Percentiles rank a stretch among this genome's conserved stretches.
These are phyloP conservation scores for Thuja plicata DNA, from an alignment of 83 land plant genomes.

Conservation along the genomic window DNA sequence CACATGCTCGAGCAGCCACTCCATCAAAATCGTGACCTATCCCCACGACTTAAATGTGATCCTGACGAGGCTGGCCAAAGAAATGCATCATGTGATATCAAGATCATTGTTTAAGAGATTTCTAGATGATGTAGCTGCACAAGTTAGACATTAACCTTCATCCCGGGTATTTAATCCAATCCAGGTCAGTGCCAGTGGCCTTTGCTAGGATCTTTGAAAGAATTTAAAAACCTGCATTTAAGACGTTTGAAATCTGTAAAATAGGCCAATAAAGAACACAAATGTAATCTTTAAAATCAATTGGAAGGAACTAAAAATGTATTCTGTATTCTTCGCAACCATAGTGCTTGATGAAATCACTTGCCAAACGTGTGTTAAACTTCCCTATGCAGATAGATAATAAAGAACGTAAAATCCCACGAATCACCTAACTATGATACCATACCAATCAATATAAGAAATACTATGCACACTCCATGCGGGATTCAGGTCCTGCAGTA, in stretches of 20 bases:
- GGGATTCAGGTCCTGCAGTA: slow-evolving; percentile 31
- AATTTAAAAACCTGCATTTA: slow-evolving; percentile 39
- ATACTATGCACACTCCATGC: slow-evolving; percentile 14
- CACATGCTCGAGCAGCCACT: slow-evolving; percentile 59
- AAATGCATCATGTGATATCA: neutral
- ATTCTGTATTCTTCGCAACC: neutral
- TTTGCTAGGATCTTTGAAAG: slow-evolving; percentile 47
- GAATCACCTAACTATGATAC: neutral
- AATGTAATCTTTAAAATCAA: neutral
- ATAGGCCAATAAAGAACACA: neutral
- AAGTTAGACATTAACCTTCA: neutral
- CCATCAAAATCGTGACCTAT: slow-evolving; percentile 46
- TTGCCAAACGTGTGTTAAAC: neutral
- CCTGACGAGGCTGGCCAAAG: slow-evolving; percentile 58
- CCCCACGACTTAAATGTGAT: slow-evolving; percentile 54
- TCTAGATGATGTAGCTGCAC: neutral
- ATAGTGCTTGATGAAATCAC: neutral
- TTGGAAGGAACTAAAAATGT: neutral
- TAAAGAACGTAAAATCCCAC: neutral
- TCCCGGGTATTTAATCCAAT: slow-evolving; percentile 68
- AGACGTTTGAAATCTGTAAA: neutral
- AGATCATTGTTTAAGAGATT: neutral
- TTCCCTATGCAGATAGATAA: neutral
- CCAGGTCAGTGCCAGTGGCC: slow-evolving; percentile 59
- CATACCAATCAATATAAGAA: neutral